Base-by-base conservation (phyloP, 768 basidiomycete genomes). In the Psilocybe cubensis region DNA sequence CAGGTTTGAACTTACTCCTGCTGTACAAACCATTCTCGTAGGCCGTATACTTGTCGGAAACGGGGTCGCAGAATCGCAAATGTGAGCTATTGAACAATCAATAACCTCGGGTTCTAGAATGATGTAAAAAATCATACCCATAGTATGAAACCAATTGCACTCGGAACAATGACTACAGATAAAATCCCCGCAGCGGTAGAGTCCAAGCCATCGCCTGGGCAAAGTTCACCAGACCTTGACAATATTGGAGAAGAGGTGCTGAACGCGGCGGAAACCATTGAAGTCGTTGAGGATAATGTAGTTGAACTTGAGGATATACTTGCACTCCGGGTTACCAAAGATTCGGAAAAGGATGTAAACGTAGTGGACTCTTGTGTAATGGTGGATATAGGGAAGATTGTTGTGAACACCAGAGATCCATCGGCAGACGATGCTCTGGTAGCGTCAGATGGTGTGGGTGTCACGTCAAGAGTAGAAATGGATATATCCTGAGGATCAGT, bases 11-110 rank as follows among this genome's bases (percentile, higher is more conserved):
- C 86, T 72, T 67, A 92, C 89, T 83, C 81, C 70, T 78, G 82
- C 44, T 82, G 84, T 14, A 87, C 80, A 68, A 92, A 92, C 90
- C 90, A 92, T 66, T 91, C 88, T 65, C 90, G 76, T 46, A 87
- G 68, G 18, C 75, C 87, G 63, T 91, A 92, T 12, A 92, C 66
- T 74, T 91, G 87, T 54, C 89, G 82, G 64, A 84, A 86, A 52
- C 80, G 84, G 12, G 90, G 89, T 38, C 90, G 79, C 20, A 90
- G 60, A 44, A 86, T 70, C 23, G 86, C 89, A 70, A 92, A 92
- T 42, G 84, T 59, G 45, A 86, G 68, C 90, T 91, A 48, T 11
- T 38, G 54, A 44, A 42, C 27, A 28, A 54, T 12, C 7, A 41
- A 38, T 59, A 42, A 62, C 59, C 42, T 63, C 59, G 49, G 42